Evolutionary conservation across 306 rosid species (phyloP).

Genomic region (Ziziphus jujuba): DNA sequence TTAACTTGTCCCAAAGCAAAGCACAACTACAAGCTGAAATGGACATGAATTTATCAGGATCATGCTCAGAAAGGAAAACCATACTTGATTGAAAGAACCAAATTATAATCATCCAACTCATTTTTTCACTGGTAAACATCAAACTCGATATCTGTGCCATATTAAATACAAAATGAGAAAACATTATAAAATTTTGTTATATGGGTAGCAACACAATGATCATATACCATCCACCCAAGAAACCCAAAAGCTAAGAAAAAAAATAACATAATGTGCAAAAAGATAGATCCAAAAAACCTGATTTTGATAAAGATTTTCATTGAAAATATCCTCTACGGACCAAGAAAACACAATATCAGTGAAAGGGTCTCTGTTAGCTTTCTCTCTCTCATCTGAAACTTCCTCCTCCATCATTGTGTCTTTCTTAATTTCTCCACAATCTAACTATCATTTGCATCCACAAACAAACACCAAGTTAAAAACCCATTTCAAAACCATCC

Average conservation of each 20-base stretch:
- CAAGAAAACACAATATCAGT: conserved; percentile 47
- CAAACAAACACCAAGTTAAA: too few relatives aligned
- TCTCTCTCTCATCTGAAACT: conserved; percentile 28
- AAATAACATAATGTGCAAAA: not conserved
- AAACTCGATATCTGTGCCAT: too few relatives aligned
- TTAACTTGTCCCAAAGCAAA: too few relatives aligned
- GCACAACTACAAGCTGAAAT: too few relatives aligned
- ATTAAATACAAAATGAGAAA: too few relatives aligned
- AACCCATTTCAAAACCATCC: not conserved
- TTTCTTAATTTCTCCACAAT: not conserved
- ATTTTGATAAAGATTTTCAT: conserved; percentile 37
- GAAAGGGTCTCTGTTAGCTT: conserved; percentile 5
- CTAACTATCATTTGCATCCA: not conserved
- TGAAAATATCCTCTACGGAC: conserved; percentile 55
- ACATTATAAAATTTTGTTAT: too few relatives aligned
- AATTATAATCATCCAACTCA: too few relatives aligned
- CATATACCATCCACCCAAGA: not conserved
- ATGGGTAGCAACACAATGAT: too few relatives aligned
- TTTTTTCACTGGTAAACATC: too few relatives aligned
- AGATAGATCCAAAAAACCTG: conserved; percentile 31
- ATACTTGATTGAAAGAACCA: too few relatives aligned
- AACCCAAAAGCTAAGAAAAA: not conserved
- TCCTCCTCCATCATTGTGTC: conserved; percentile 32
- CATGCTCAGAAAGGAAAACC: too few relatives aligned
- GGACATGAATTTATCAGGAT: too few relatives aligned